Percentiles rank a stretch among this genome's conserved stretches.
phyloP scores from a whole-genome alignment of 345 rosid species.

The Dimocarpus longan region DNA sequence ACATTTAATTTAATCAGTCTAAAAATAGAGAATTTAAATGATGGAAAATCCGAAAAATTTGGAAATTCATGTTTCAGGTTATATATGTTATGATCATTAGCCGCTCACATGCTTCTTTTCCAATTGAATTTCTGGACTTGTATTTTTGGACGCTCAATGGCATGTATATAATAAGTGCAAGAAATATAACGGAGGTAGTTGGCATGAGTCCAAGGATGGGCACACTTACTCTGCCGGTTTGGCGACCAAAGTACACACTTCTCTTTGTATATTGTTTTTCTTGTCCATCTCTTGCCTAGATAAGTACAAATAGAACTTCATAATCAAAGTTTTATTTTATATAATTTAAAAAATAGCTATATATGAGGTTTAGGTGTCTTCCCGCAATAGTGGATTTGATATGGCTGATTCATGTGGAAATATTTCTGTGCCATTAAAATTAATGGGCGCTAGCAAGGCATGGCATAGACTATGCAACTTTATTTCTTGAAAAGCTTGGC shows the following conservation, averaged over 20 bases:
- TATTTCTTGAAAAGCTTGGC: background rate
- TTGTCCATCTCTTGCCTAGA: background rate
- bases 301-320: background rate
- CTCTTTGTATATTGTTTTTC: background rate
- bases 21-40: too few species aligned
- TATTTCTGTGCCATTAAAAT: background rate
- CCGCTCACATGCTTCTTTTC: too few species aligned
- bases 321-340: background rate
- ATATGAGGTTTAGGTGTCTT: background rate
- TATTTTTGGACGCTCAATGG: too few species aligned
- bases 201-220: slow-evolving; percentile 60
- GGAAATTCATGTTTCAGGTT: too few species aligned
- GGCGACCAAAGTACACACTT: slow-evolving; percentile 45
- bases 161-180: slow-evolving; percentile 43
- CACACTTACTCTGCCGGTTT: slow-evolving; percentile 65
- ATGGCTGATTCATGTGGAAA: background rate
- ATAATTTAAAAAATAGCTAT: background rate
- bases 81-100: too few species aligned
- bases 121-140: too few species aligned
- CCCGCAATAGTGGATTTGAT: background rate
- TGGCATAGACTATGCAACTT: background rate
- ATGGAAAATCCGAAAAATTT: too few species aligned
- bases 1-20: too few species aligned
- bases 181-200: slow-evolving; percentile 77
- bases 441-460: background rate